A percentile compares a stretch with the other conserved stretches of the same genome.
These are phyloP conservation scores for Agarophyton chilense DNA, from an alignment of 23 red algal genomes.

Conservation along the genomic window DNA sequence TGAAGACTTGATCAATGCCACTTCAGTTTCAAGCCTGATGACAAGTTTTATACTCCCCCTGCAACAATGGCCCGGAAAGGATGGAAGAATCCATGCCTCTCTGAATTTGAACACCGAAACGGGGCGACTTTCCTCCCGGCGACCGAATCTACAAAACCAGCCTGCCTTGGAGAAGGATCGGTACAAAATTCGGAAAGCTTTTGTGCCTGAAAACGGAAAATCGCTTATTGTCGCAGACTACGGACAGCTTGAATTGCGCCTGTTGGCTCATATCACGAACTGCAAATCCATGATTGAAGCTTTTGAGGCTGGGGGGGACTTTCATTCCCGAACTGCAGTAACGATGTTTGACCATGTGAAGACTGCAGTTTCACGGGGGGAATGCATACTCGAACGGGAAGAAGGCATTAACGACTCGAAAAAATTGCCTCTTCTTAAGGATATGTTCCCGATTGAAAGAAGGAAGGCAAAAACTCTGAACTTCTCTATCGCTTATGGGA, in stretches of 20 bases:
- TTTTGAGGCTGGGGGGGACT: conserved; percentile 87
- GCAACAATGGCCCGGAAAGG: conserved; percentile 63
- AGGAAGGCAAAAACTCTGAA: conserved; percentile 89
- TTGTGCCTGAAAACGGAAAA: conserved; percentile 78
- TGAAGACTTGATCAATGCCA: conserved; percentile 73
- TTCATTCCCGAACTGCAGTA: conserved; percentile 88
- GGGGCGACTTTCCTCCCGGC: conserved; percentile 79
- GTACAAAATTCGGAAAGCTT: conserved; percentile 82
- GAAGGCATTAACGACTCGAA: neutral
- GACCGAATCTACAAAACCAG: conserved; percentile 95
- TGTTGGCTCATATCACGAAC: conserved; percentile 86
- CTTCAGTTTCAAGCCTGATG: conserved; percentile 70
- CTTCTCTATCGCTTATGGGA: conserved; percentile 97
- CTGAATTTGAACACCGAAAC: conserved; percentile 96
- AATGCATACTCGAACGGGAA: conserved; percentile 67
- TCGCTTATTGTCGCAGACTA: conserved; percentile 91
- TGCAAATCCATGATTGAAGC: conserved; percentile 93
- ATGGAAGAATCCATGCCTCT: conserved; percentile 85
- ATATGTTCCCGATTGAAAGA: conserved; percentile 78
- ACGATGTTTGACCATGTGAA: conserved; percentile 87
- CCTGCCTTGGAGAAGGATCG: conserved; percentile 95
- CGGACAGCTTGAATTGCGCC: conserved; percentile 88
- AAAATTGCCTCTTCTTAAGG: conserved; percentile 76
- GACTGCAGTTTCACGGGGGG: conserved; percentile 58
- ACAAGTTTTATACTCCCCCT: conserved; percentile 83